These are phyloP conservation scores for Debaryomyces sp. DNA, from an alignment of 1,139 yeast species.

Conservation along the genomic window DNA sequence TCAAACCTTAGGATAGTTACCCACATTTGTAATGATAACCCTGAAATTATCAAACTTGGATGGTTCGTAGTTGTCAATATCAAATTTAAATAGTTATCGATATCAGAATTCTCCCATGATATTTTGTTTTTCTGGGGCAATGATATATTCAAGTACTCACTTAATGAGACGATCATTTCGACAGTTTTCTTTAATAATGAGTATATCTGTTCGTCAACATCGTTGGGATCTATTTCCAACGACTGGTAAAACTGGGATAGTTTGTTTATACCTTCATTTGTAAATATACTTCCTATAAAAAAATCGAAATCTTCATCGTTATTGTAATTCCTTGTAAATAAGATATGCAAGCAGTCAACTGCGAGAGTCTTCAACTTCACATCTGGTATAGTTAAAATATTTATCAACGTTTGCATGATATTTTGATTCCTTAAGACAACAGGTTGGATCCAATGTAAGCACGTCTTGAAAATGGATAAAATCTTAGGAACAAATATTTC, in stretches of 20 bases:
- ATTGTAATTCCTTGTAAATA: conserved; percentile 80
- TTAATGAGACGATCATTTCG: conserved; percentile 89
- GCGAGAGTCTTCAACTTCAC: conserved; percentile 79
- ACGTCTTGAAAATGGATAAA: conserved; percentile 82
- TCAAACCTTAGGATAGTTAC: conserved; percentile 84
- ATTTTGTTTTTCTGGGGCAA: conserved; percentile 38
- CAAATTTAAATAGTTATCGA: conserved; percentile 65
- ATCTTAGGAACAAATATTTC: conserved; percentile 63
- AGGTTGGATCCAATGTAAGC: conserved; percentile 90
- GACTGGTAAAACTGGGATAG: conserved; percentile 67
- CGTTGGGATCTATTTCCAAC: conserved; percentile 68
- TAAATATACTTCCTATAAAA: conserved; percentile 79
- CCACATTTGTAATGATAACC: conserved; percentile 93
- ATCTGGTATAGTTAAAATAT: conserved; percentile 60
- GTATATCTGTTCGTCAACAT: conserved; percentile 77
- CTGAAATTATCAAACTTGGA: conserved; percentile 87
- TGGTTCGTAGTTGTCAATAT: conserved; percentile 82
- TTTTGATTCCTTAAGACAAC: conserved; percentile 68
- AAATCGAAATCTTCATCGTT: conserved; percentile 74
- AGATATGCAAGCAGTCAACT: conserved; percentile 85
- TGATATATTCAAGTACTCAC: conserved; percentile 66
- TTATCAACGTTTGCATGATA: conserved; percentile 63
- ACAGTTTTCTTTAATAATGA: conserved; percentile 85
- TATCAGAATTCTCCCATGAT: conserved; percentile 56
- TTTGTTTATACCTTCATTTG: conserved; percentile 68